These are phyloP conservation scores for Diaporthe caulivora DNA, from an alignment of 2,329 filamentous ascomycete species.

Conservation along the genomic window DNA sequence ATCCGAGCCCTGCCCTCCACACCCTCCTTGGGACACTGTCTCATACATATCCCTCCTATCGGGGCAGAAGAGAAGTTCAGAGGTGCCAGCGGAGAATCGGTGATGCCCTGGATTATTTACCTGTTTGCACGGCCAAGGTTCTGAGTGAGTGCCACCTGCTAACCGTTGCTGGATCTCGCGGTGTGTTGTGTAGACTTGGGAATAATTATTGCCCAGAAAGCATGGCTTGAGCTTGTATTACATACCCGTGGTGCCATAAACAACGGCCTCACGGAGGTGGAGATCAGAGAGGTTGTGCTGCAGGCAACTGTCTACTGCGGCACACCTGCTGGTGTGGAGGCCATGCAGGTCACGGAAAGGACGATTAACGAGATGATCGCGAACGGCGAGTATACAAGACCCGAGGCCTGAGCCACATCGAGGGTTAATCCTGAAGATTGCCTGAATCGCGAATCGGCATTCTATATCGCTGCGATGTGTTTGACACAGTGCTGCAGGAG, in stretches of 20 bases:
- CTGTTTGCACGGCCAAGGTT: background rate
- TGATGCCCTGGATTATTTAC: background rate
- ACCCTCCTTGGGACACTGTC: background rate
- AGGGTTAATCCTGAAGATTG: background rate
- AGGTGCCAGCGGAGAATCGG: too few species aligned
- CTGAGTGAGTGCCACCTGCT: background rate
- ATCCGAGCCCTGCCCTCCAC: background rate
- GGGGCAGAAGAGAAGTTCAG: too few species aligned
- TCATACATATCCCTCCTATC: too few species aligned
- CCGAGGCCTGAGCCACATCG: background rate
- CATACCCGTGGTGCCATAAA: conserved; percentile 72
- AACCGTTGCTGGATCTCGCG: background rate
- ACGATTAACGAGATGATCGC: conserved; percentile 45
- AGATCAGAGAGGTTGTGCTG: conserved; percentile 63
- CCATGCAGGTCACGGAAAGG: conserved; percentile 45
- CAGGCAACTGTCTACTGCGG: conserved; percentile 58
- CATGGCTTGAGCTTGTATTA: conserved; percentile 67
- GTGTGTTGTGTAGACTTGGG: conserved; percentile 59
- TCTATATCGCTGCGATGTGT: background rate
- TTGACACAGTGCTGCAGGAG: background rate
- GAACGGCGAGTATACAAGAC: conserved; percentile 45
- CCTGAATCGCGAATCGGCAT: background rate
- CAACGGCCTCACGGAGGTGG: conserved; percentile 69
- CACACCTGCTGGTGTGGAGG: conserved; percentile 56
- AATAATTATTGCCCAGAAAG: conserved; percentile 72